Evolutionary conservation across 1,284 basidiomycete species (phyloP).

Genomic region (Puccinia brachypodii): DNA sequence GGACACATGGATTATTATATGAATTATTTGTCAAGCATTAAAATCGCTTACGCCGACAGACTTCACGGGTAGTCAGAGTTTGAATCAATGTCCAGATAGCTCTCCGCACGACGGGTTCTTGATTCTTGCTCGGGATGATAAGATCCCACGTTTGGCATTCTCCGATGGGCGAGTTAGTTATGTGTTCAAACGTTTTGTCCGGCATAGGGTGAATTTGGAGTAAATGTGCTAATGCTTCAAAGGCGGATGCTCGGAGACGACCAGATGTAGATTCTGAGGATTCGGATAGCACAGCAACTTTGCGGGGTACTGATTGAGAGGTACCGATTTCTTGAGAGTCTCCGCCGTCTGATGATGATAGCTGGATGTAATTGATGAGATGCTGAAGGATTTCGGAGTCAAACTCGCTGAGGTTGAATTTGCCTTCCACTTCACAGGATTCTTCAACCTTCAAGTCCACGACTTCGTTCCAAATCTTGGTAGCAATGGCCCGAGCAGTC

Average conservation of each 20-base stretch:
- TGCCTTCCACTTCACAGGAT: neutral
- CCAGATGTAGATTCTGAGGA: conserved; percentile 26
- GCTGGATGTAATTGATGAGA: conserved; percentile 11
- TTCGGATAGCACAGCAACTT: conserved; percentile 31
- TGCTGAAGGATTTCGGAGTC: conserved; percentile 40
- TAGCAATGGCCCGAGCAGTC: conserved; percentile 5
- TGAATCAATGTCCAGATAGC: conserved; percentile 43
- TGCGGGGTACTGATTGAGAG: conserved; percentile 25
- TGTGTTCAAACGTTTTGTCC: conserved; percentile 5
- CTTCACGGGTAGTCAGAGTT: conserved; percentile 21
- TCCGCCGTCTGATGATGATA: neutral
- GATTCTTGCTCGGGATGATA: conserved; percentile 16
- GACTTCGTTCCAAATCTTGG: conserved; percentile 23
- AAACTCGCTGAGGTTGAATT: conserved; percentile 28
- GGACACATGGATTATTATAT: neutral
- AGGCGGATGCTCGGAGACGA: conserved; percentile 38
- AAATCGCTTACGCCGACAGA: conserved; percentile 34
- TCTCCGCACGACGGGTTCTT: conserved; percentile 33
- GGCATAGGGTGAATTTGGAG: conserved; percentile 26
- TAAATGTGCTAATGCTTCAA: conserved; percentile 33
- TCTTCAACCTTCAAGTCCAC: conserved; percentile 20
- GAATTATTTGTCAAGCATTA: neutral
- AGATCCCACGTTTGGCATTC: conserved; percentile 28
- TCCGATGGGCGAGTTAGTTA: conserved; percentile 2
- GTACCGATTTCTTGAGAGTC: neutral